Percentiles rank a stretch among this genome's conserved stretches.
Conservation (phyloP, 2,329 filamentous ascomycete genomes). For the Cytospora chrysosperma region DNA sequence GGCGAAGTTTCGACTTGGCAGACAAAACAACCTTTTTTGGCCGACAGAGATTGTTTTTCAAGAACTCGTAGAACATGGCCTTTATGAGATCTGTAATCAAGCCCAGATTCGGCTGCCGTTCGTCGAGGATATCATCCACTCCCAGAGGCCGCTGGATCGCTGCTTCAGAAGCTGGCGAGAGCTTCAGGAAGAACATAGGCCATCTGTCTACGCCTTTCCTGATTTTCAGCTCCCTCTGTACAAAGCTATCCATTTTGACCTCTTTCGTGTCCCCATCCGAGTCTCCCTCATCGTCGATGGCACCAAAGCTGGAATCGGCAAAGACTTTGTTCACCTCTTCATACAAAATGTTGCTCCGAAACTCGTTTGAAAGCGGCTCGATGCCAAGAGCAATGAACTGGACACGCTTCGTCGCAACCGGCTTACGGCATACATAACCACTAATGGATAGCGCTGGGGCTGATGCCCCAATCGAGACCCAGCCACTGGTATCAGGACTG, state of each 20-base stretch:
- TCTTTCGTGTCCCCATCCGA: slow-evolving; percentile 36
- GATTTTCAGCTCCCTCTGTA: slow-evolving; percentile 50
- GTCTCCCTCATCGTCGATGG: slow-evolving; percentile 47
- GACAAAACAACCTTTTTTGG: slow-evolving; percentile 39
- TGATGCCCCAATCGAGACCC: slow-evolving; percentile 70
- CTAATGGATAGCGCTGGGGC: slow-evolving; percentile 60
- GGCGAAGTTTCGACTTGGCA: not conserved
- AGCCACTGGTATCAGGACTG: slow-evolving; percentile 52
- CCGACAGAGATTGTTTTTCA: slow-evolving; percentile 69
- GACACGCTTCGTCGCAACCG: slow-evolving; percentile 66
- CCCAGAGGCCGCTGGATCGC: slow-evolving; percentile 24
- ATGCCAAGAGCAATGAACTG: slow-evolving; percentile 85
- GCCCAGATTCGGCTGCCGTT: slow-evolving; percentile 49
- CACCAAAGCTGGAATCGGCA: slow-evolving; percentile 72
- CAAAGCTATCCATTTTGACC: slow-evolving; percentile 46
- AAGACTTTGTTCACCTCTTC: slow-evolving; percentile 79
- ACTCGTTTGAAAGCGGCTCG: slow-evolving; percentile 57
- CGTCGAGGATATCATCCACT: slow-evolving; percentile 44
- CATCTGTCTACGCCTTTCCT: slow-evolving; percentile 74
- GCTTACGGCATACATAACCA: slow-evolving; percentile 69
- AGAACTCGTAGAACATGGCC: slow-evolving; percentile 70
- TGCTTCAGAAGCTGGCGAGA: slow-evolving; percentile 39
- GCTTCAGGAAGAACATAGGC: slow-evolving; percentile 85
- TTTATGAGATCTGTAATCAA: slow-evolving; percentile 63
- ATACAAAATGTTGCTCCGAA: slow-evolving; percentile 66